Base-by-base conservation (phyloP, 345 rosid species). In the Triadica sebifera region DNA sequence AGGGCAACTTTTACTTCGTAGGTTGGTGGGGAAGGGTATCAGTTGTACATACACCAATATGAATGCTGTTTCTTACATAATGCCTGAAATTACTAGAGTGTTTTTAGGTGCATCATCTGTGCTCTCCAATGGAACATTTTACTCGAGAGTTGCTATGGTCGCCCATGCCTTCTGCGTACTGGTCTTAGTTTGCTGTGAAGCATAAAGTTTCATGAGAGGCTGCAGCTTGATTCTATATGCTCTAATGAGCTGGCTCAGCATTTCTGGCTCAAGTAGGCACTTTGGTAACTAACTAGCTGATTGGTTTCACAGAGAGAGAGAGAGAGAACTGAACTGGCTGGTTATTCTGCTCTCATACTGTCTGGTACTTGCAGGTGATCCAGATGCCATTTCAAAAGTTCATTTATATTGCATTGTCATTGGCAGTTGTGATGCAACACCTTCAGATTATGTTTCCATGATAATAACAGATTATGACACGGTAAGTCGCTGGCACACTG, bases 71-170 rank as follows among this genome's bases (percentile, higher is more conserved):
- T 93, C 99, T 45, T 95, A 91, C 74, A 85, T 93, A 81, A 93
- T 95, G 93, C 96, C 91, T 79, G 99, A 95, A 85, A 98, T 88
- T 75, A 91, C 96, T 74, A 84, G 86, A 76, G 99, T 95, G 73
- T 90, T 95, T 85, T 71, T 95, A 79, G 99, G 98, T 17, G 98
- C 99, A 20, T 89, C 96, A 19, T 92, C 99, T 7, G 91, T 95
- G 78, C 84, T 95, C 85, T 93, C 96, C n/a, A 95, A 93, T 81
- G 98, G 98, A 74, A 93, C 99, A 17, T 92, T 93, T 57, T 95
- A 88, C 80, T 95, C 99, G 98, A 71, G 98, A n/a, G 89, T 95
- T 74, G 99, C 99, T 45, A 95, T 95, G 98, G 98, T 90, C 78
- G 98, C 99, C 24, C 94, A 84, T 86, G 96, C 91, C 6, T 91